Base-by-base conservation (phyloP, 345 rosid genomes). In the Arabis hirsuta region DNA sequence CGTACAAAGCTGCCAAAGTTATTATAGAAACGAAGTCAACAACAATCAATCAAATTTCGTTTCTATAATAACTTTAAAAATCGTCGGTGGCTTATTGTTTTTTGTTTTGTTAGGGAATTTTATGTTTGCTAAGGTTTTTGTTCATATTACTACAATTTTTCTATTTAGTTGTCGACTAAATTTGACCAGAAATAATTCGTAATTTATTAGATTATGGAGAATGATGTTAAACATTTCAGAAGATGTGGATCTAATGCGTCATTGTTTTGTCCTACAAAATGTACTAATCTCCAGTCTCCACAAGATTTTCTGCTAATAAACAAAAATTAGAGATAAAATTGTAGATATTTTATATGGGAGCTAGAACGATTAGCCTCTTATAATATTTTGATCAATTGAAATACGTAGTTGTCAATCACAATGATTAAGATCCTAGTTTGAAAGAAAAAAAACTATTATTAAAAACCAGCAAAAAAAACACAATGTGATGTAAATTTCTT, bases 1-100 rank as follows among this genome's bases (percentile, higher is more conserved):
- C 61, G 3, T 9, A 36, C 24, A 64, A 32, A 69, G 39, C 61
- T 70, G 61, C 67, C 51, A 34, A 70, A 76, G 80, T 76, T 76
- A 76, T 48, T 57, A 71, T 76, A 63, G 80, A 76, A 76, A 76
- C 76, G 80, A 57, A 76, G 55, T 76, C 75, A 76, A 64, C 66
- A 55, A 55, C 19, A 34, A 34, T 34, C 12, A 60, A 48, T 51
- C 20, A 3, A 65, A 64, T 63, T 76, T 76, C 72, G 76, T 76
- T 76, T 76, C 76, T 76, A 56, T 64, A 63, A 32, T 76, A 76
- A 76, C 80, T 76, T 76, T 48, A 12, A 4, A 12, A 2, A 61
- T 62, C 63, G 74, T 69, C 65, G 69, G 69, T 62, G 58, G 48
- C 68, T 24, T 50, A 11, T 42, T 63, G n/a, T 22, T 56, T 36